Evolutionary conservation across 108 stramenopile genomes (phyloP).

Genomic region (Cyclotella kingstonii): DNA sequence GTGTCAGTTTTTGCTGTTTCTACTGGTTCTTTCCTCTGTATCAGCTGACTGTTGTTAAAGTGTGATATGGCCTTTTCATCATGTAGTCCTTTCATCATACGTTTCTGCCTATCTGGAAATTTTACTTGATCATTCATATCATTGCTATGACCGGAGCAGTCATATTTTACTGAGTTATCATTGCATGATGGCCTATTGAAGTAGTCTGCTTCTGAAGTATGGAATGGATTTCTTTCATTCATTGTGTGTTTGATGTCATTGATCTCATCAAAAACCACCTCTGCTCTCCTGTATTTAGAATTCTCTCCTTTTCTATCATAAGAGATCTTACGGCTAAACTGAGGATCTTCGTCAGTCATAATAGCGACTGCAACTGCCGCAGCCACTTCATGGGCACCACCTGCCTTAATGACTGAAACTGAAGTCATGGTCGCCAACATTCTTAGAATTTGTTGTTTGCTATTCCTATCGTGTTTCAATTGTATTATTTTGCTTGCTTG

Average conservation of each 20-base stretch:
- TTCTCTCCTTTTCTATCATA: conserved; percentile 2
- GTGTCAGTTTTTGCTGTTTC: too few species aligned
- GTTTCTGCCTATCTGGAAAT: too few species aligned
- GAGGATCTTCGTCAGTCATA: conserved; percentile 9
- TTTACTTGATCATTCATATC: too few species aligned
- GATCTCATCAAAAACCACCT: not conserved
- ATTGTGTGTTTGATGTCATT: not conserved
- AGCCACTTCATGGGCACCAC: conserved; percentile 25
- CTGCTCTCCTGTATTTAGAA: not conserved
- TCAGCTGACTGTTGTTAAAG: too few species aligned
- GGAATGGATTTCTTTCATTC: not conserved
- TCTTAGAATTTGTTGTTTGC: conserved; percentile 13
- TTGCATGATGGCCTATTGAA: too few species aligned
- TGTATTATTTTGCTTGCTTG: conserved; percentile 5
- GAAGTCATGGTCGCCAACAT: conserved; percentile 22
- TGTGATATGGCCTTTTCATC: too few species aligned
- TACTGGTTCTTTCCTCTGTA: too few species aligned
- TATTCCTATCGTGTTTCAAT: not conserved
- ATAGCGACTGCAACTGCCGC: conserved; percentile 26
- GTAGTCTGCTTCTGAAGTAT: not conserved
- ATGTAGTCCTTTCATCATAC: too few species aligned
- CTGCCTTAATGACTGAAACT: conserved; percentile 27
- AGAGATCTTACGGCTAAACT: not conserved
- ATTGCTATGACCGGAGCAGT: too few species aligned
- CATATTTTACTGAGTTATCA: too few species aligned